Conservation (phyloP, 2,329 filamentous ascomycete species). For the Fusarium heterosporum region DNA sequence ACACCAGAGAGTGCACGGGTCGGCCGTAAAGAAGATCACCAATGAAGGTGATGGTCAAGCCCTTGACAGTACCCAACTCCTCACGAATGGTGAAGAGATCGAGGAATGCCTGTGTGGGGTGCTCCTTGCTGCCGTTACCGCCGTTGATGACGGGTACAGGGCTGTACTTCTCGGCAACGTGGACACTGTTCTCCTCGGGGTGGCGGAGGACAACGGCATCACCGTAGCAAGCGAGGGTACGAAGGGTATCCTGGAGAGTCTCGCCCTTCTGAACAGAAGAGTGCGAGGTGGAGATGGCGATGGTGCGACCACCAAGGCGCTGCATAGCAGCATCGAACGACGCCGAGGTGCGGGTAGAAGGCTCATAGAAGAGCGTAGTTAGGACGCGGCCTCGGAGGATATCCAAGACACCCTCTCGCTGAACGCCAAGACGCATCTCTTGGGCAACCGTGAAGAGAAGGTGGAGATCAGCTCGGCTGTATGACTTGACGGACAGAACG, state of each 20-base stretch:
- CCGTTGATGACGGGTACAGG: slow-evolving; percentile 96
- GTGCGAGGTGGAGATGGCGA: slow-evolving; percentile 82
- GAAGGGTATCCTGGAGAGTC: slow-evolving; percentile 90
- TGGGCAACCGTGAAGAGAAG: slow-evolving; percentile 95
- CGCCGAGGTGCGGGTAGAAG: slow-evolving; percentile 92
- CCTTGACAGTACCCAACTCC: slow-evolving; percentile 94
- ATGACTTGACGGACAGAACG: slow-evolving; percentile 91
- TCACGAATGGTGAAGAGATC: slow-evolving; percentile 99
- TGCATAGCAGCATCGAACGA: slow-evolving; percentile 99
- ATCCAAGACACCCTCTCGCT: slow-evolving; percentile 89
- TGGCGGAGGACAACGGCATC: slow-evolving; percentile 97
- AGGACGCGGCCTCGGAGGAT: slow-evolving; percentile 88
- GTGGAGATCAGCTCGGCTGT: slow-evolving; percentile 88
- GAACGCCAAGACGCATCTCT: slow-evolving; percentile 96
- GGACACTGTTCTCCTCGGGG: slow-evolving; percentile 82
- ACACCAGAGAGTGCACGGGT: slow-evolving; percentile 93
- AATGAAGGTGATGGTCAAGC: slow-evolving; percentile 94
- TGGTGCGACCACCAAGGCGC: slow-evolving; percentile 88
- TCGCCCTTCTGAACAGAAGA: slow-evolving; percentile 97
- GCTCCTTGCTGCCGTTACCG: slow-evolving; percentile 94
- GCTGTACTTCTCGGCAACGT: slow-evolving; percentile 86
- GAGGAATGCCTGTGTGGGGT: slow-evolving; percentile 96
- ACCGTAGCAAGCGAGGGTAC: slow-evolving; percentile 92
- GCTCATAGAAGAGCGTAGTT: slow-evolving; percentile 96
- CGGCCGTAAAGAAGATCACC: slow-evolving; percentile 94